These are phyloP conservation scores for Simplicillium sp. DNA, from an alignment of 2,329 filamentous ascomycete genomes.

Conservation along the genomic window DNA sequence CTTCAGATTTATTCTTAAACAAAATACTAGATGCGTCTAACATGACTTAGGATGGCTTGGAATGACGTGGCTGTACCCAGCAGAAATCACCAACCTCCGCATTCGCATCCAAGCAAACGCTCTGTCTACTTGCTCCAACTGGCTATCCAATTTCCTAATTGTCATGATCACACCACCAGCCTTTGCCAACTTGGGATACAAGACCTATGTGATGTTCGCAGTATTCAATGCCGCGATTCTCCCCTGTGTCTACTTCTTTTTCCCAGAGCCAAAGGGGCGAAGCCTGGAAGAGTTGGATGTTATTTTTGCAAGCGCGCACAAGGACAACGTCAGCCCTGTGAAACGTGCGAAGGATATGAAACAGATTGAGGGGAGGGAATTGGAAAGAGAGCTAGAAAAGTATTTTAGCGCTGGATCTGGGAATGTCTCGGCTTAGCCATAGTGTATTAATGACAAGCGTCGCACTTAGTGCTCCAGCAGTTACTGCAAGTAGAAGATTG, in stretches of 20 bases:
- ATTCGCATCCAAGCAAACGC: conserved; percentile 56
- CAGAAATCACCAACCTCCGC: conserved; percentile 49
- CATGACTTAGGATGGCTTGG: conserved; percentile 42
- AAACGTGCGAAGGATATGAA: conserved; percentile 17
- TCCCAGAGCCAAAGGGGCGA: conserved; percentile 42
- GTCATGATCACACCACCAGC: conserved; percentile 58
- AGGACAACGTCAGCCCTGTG: conserved; percentile 15
- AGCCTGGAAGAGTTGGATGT: conserved; percentile 61
- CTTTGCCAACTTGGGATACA: conserved; percentile 42
- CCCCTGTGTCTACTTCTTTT: conserved; percentile 40
- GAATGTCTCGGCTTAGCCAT: too few species aligned
- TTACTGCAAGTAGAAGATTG: too few species aligned
- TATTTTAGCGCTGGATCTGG: conserved; percentile 12
- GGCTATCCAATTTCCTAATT: conserved; percentile 55
- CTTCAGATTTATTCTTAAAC: not conserved
- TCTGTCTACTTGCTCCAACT: conserved; percentile 50
- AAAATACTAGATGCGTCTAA: too few species aligned
- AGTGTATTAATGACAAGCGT: too few species aligned
- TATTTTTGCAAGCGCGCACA: conserved; percentile 27
- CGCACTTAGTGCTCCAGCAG: too few species aligned
- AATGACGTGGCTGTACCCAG: conserved; percentile 53
- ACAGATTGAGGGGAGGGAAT: conserved; percentile 13
- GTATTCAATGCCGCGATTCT: conserved; percentile 38
- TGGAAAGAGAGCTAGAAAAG: conserved; percentile 17
- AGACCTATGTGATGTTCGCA: conserved; percentile 42